These are phyloP conservation scores for Mycothermus thermophilus DNA, from an alignment of 495 filamentous ascomycete genomes.

Conservation along the genomic window DNA sequence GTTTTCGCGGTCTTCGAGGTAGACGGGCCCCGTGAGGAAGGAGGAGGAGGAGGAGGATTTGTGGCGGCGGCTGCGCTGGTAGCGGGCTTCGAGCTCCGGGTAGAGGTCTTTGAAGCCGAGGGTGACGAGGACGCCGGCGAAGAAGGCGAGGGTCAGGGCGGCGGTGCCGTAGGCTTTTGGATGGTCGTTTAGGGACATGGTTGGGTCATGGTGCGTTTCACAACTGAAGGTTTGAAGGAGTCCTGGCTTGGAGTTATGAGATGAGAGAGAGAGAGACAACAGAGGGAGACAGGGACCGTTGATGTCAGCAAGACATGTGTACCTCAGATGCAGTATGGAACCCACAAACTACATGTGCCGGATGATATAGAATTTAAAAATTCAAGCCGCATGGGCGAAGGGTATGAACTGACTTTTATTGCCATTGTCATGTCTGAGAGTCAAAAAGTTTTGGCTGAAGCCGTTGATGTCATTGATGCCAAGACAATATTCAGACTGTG, in stretches of 20 bases:
- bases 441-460: too few species aligned
- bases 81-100: slow-evolving; percentile 50
- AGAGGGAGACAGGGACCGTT: too few species aligned
- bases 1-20: slow-evolving; percentile 42
- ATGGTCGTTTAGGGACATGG: slow-evolving; percentile 42
- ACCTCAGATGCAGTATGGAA: too few species aligned
- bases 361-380: too few species aligned
- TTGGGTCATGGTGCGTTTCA: neutral
- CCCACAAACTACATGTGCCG: neutral
- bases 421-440: too few species aligned
- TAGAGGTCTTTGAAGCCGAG: slow-evolving; percentile 63
- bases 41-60: slow-evolving; percentile 14
- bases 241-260: neutral
- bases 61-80: slow-evolving; percentile 26
- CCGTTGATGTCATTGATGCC: too few species aligned
- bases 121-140: slow-evolving; percentile 57
- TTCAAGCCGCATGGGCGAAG: too few species aligned
- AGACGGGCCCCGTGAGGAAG: slow-evolving; percentile 30
- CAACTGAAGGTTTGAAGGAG: neutral
- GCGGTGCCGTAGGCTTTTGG: slow-evolving; percentile 42
- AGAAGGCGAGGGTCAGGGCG: slow-evolving; percentile 53
- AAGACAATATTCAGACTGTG: too few species aligned
- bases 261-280: neutral
- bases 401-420: too few species aligned
- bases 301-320: too few species aligned